Percentiles rank a stretch among this genome's conserved stretches.
phyloP scores from a whole-genome alignment of 2,329 filamentous ascomycete species.

The Fusarium hostae region DNA sequence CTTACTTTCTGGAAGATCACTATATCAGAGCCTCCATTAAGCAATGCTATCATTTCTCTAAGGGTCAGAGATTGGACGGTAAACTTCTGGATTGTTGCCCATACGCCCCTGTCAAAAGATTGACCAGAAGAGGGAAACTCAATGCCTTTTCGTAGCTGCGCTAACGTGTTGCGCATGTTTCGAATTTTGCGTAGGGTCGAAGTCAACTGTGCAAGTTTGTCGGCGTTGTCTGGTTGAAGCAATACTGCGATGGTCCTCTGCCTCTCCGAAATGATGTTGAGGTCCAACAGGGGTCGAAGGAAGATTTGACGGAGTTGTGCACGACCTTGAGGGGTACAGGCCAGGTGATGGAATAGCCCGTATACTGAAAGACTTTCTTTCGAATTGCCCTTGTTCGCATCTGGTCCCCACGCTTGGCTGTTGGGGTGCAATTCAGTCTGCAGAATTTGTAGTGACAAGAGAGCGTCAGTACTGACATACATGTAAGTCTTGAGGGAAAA shows the following conservation, averaged over 20 bases:
- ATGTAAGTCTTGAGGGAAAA: constrained; percentile 75
- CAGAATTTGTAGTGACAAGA: constrained; percentile 86
- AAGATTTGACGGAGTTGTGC: constrained; percentile 80
- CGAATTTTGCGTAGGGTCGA: constrained; percentile 76
- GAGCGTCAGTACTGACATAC: constrained; percentile 84
- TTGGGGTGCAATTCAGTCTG: constrained; percentile 86
- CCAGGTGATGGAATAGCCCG: constrained; percentile 80
- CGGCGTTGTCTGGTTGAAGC: constrained; percentile 73
- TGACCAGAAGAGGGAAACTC: constrained; percentile 60
- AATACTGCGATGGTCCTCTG: constrained; percentile 76
- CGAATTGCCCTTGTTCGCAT: constrained; percentile 60
- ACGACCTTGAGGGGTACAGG: constrained; percentile 83
- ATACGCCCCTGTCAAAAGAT: constrained; percentile 74
- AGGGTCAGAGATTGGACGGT: constrained; percentile 77
- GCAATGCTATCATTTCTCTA: constrained; percentile 63
- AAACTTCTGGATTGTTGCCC: constrained; percentile 79
- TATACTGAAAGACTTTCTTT: constrained; percentile 89
- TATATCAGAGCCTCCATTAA: constrained; percentile 35
- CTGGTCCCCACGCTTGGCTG: constrained; percentile 74
- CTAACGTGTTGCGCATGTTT: constrained; percentile 76
- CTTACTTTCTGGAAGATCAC: constrained; percentile 53
- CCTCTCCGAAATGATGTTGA: constrained; percentile 75
- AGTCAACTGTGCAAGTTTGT: constrained; percentile 64
- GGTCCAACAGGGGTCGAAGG: constrained; percentile 78
- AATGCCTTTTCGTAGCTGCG: constrained; percentile 82